A percentile compares a stretch with the other conserved stretches of the same genome.
Evolutionary conservation across 1,139 yeast species (phyloP).

Genomic region (Protomyces arabidopsidicola): DNA sequence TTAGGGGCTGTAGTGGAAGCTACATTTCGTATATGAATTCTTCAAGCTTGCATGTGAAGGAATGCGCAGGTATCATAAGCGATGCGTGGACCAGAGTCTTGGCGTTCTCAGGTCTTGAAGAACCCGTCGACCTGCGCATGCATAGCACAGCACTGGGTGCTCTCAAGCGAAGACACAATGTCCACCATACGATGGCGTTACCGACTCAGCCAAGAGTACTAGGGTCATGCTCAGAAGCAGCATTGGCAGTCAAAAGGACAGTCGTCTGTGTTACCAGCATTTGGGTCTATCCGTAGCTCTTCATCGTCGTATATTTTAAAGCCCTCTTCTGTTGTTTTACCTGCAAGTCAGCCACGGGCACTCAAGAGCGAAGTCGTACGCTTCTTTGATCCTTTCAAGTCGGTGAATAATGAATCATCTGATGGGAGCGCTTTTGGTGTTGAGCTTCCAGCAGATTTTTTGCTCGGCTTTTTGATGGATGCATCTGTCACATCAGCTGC

Average conservation of each 20-base stretch:
- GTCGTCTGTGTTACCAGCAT: constrained; percentile 26
- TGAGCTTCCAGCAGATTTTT: not conserved
- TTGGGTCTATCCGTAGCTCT: constrained; percentile 21
- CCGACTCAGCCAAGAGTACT: too few species aligned
- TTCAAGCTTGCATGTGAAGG: too few species aligned
- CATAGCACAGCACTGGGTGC: too few species aligned
- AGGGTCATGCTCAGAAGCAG: not conserved
- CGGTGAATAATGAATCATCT: constrained; percentile 21
- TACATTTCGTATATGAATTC: too few species aligned
- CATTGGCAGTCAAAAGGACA: constrained; percentile 29
- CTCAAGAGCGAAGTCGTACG: constrained; percentile 1
- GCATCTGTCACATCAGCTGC: not conserved
- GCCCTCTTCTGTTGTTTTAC: constrained; percentile 29
- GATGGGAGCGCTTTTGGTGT: not conserved
- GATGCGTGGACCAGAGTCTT: too few species aligned
- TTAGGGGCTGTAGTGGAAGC: too few species aligned
- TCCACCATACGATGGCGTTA: too few species aligned
- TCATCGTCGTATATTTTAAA: constrained; percentile 28
- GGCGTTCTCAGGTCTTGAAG: too few species aligned
- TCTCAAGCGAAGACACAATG: too few species aligned
- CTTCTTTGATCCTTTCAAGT: constrained; percentile 23
- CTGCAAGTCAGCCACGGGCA: not conserved
- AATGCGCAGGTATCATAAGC: too few species aligned
- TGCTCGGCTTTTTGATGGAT: not conserved
- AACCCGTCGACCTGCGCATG: too few species aligned